Evolutionary conservation across 78 protist species (phyloP).

Genomic region (Dictyostelium discoideum): DNA sequence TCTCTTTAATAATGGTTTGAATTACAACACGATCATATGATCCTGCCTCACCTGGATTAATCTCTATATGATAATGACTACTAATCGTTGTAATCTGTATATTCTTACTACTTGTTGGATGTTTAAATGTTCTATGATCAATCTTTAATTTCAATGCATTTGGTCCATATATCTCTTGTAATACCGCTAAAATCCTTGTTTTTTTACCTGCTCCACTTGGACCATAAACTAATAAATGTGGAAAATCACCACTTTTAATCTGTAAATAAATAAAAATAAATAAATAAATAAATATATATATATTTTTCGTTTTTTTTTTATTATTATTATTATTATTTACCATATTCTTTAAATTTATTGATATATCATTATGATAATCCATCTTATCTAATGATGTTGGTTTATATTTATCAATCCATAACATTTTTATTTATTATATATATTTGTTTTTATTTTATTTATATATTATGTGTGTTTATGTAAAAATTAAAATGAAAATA

Average conservation of each 20-base stretch:
- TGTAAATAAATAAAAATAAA: background rate
- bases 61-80: constrained; percentile 94
- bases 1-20: constrained; percentile 95
- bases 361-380: constrained; percentile 84
- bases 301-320: background rate
- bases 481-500: background rate
- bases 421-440: constrained; percentile 47
- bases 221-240: constrained; percentile 98
- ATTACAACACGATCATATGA: constrained; percentile 94
- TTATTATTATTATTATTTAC: constrained; percentile 16
- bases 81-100: constrained; percentile 89
- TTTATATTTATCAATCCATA: constrained; percentile 98
- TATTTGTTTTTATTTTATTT: too few relatives aligned
- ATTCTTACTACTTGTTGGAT: constrained; percentile 25
- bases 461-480: background rate
- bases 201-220: constrained; percentile 99
- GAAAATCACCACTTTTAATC: constrained; percentile 90
- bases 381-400: constrained; percentile 91
- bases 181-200: constrained; percentile 94
- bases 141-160: constrained; percentile 85
- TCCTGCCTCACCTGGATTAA: constrained; percentile 98
- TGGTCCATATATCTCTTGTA: constrained; percentile 95
- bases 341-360: constrained; percentile 81
- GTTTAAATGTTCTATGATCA: constrained; percentile 77
- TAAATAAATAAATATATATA: background rate